Conservation (phyloP, 2,329 filamentous ascomycete species). For the Sphaceloma murrayae region DNA sequence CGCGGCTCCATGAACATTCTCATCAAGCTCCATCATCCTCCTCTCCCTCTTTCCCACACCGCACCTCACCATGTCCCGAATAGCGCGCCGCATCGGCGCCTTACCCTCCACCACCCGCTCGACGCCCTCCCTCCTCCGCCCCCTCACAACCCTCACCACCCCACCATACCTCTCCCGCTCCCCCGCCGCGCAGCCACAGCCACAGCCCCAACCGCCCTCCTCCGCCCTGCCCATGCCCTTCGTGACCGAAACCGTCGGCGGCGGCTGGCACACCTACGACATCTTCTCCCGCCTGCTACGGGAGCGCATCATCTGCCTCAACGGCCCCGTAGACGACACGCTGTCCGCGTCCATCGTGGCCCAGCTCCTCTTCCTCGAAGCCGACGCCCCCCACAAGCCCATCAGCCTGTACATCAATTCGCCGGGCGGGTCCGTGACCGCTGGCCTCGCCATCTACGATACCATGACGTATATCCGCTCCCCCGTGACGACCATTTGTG, state of each 20-base stretch:
- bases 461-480: conserved; percentile 96
- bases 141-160: conserved; percentile 17
- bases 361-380: conserved; percentile 95
- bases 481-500: conserved; percentile 87
- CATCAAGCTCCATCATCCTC: neutral
- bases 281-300: conserved; percentile 41
- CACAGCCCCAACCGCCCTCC: conserved; percentile 26
- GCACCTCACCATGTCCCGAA: conserved; percentile 1
- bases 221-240: conserved; percentile 41
- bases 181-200: conserved; percentile 21
- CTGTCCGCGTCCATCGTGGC: conserved; percentile 91
- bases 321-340: conserved; percentile 80
- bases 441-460: conserved; percentile 83
- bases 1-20: conserved; percentile 5
- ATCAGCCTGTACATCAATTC: conserved; percentile 99
- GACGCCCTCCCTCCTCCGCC: conserved; percentile 3
- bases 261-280: conserved; percentile 43
- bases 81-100: neutral
- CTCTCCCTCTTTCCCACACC: neutral
- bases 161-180: conserved; percentile 18
- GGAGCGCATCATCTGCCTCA: conserved; percentile 89
- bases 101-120: neutral
- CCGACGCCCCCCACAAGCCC: conserved; percentile 85
- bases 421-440: conserved; percentile 84
- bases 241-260: conserved; percentile 43